These are phyloP conservation scores for Cyclotella kingstonii DNA, from an alignment of 108 stramenopile species.

Conservation along the genomic window DNA sequence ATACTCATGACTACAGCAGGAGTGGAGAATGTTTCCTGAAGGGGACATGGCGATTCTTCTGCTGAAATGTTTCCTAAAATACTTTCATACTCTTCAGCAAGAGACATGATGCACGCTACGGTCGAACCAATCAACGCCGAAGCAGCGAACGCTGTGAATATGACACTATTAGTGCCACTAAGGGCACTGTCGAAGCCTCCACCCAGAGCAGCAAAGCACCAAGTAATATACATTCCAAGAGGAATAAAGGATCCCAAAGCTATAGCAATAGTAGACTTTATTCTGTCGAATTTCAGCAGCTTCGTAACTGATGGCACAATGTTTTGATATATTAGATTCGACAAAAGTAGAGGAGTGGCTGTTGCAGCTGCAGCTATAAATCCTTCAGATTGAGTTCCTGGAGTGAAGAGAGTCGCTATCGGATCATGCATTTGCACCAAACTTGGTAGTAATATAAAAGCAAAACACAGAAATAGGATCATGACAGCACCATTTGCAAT, in stretches of 20 bases:
- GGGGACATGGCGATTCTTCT: constrained; percentile 1
- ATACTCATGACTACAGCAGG: constrained; percentile 25
- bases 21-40: constrained; percentile 23
- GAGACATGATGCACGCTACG: constrained; percentile 53
- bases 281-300: constrained; percentile 63
- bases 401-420: constrained; percentile 32
- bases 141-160: constrained; percentile 58
- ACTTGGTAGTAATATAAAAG: constrained; percentile 56
- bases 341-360: constrained; percentile 56
- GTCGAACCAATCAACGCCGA: constrained; percentile 58
- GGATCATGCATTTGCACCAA: constrained; percentile 56
- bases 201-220: constrained; percentile 61
- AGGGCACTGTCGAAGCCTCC: constrained; percentile 48
- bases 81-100: constrained; percentile 65
- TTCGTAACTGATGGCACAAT: constrained; percentile 75
- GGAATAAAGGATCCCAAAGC: constrained; percentile 63
- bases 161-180: constrained; percentile 27
- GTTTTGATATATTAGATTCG: constrained; percentile 67
- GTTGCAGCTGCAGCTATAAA: constrained; percentile 18
- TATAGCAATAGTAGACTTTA: constrained; percentile 50
- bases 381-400: constrained; percentile 27
- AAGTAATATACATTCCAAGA: constrained; percentile 65
- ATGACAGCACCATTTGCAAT: constrained; percentile 51
- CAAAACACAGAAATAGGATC: constrained; percentile 61
- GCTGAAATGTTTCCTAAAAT: constrained; percentile 17